Evolutionary conservation across 352 stramenopile species (phyloP), one percentile per base, ranked within the genome.

Genomic region (Saprolegnia diclina): DNA sequence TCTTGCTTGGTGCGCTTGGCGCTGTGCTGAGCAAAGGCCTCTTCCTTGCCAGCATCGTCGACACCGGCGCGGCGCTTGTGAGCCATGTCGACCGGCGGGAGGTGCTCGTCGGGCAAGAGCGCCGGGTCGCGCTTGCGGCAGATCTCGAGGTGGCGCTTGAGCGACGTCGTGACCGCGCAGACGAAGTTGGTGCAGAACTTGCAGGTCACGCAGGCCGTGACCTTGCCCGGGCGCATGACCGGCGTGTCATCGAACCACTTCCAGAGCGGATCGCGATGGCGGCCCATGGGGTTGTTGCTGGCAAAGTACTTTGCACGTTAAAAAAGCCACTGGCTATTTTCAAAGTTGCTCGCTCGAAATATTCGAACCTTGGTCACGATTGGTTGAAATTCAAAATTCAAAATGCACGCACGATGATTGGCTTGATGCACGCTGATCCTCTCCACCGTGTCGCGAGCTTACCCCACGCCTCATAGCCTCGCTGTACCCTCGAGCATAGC

Each of bases 181-280:
- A 59, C 52, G 52, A 13, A 40, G 52, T 59, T 59, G 52, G 11
- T 14, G 35, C 52, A 59, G 52, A 59, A 59, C 52, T 59, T 59
- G 19, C 52, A 59, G 11, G 52, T 59, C 13, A 59, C 52, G 35
- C 52, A 59, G 24, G 52, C 52, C 35, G 52, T 59, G 35, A 59
- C 35, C 35, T 59, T 59, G 35, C 52, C 52, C 24, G 52, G 52
- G 13, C 52, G 52, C 52, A 19, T 35, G 11, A 59, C 52, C 11
- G 52, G 52, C 24, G 52, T 59, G 11, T 59, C 52, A 9, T 59
- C 52, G 11, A 59, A 59, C 52, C 52, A 59, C 35, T 59, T 59
- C 52, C 52, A 59, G 52, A 59, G 52, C 24, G 52, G 52, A 24
- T 59, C 52, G 19, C 52, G 52, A 24, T 59, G 52, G 24, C 52